phyloP scores from a whole-genome alignment of 768 basidiomycete genomes.

The Suillus ampliporus region DNA sequence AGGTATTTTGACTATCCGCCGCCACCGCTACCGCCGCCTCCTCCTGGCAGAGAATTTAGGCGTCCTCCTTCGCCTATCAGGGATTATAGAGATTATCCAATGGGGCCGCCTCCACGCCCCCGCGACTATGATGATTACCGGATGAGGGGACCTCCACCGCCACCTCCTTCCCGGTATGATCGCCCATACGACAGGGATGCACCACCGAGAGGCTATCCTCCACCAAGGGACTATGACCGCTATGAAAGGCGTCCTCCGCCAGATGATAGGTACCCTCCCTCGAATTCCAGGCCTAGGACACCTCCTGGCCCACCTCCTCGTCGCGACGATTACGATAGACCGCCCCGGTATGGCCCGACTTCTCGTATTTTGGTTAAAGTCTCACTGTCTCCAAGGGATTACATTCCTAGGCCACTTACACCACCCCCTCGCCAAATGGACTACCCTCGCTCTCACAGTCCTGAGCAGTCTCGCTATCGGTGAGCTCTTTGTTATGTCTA shows the following conservation, averaged over 20 bases:
- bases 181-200: slow-evolving; percentile 55
- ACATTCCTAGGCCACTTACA: slow-evolving; percentile 59
- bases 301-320: slow-evolving; percentile 61
- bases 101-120: slow-evolving; percentile 47
- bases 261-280: slow-evolving; percentile 46
- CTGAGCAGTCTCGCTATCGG: slow-evolving; percentile 50
- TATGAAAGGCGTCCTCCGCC: slow-evolving; percentile 57
- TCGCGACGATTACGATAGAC: slow-evolving; percentile 71
- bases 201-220: slow-evolving; percentile 58
- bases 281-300: slow-evolving; percentile 53
- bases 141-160: slow-evolving; percentile 53
- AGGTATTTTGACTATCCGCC: slow-evolving; percentile 61
- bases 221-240: slow-evolving; percentile 64
- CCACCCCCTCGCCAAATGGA: slow-evolving; percentile 55
- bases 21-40: slow-evolving; percentile 49
- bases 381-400: slow-evolving; percentile 50
- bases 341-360: slow-evolving; percentile 53
- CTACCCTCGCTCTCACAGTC: slow-evolving; percentile 53
- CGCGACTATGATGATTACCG: slow-evolving; percentile 79
- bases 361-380: slow-evolving; percentile 11
- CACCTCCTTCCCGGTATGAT: slow-evolving; percentile 57
- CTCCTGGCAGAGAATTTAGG: slow-evolving; percentile 59
- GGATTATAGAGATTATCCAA: slow-evolving; percentile 70
- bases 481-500: slow-evolving; percentile 17
- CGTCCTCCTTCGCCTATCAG: slow-evolving; percentile 66